These are phyloP conservation scores for Amanita thiersii DNA, from an alignment of 768 basidiomycete genomes.

Conservation along the genomic window DNA sequence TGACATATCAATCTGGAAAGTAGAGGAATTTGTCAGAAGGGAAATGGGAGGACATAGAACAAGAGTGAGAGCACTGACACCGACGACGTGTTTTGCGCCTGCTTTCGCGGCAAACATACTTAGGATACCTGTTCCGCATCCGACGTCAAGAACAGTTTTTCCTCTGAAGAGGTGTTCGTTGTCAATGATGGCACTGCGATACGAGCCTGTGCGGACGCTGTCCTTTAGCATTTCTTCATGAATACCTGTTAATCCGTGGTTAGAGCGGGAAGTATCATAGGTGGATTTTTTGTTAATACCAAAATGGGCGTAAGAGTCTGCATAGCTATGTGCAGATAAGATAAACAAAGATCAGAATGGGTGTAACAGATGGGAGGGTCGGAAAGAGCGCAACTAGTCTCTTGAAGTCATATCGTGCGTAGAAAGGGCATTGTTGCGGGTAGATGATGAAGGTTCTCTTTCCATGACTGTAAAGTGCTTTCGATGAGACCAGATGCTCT, in stretches of 20 bases:
- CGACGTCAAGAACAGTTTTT: conserved; percentile 96
- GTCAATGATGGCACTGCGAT: conserved; percentile 90
- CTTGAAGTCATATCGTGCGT: conserved; percentile 72
- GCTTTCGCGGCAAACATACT: conserved; percentile 98
- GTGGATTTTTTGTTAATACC: conserved; percentile 37
- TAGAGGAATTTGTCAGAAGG: conserved; percentile 12
- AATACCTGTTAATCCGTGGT: conserved; percentile 51
- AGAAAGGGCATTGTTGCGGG: no score
- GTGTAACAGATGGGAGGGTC: conserved; percentile 17
- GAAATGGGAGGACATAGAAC: no score
- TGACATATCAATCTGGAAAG: conserved; percentile 91
- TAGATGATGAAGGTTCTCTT: no score
- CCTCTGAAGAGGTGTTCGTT: conserved; percentile 94
- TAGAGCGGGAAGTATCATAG: not conserved
- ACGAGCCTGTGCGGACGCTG: conserved; percentile 87
- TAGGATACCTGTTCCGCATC: conserved; percentile 96
- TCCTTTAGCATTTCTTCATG: conserved; percentile 99
- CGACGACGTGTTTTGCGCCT: conserved; percentile 89
- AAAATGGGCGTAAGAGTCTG: conserved; percentile 94
- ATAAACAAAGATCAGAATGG: conserved; percentile 29
- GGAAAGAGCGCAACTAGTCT: conserved; percentile 69
- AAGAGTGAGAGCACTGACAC: conserved; percentile 42
- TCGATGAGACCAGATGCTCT: no score
- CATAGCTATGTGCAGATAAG: conserved; percentile 56
- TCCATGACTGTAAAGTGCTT: no score